A percentile compares a stretch with the other conserved stretches of the same genome.
Evolutionary conservation across 331 rosid species (phyloP).

Genomic region (Quercus phellos): DNA sequence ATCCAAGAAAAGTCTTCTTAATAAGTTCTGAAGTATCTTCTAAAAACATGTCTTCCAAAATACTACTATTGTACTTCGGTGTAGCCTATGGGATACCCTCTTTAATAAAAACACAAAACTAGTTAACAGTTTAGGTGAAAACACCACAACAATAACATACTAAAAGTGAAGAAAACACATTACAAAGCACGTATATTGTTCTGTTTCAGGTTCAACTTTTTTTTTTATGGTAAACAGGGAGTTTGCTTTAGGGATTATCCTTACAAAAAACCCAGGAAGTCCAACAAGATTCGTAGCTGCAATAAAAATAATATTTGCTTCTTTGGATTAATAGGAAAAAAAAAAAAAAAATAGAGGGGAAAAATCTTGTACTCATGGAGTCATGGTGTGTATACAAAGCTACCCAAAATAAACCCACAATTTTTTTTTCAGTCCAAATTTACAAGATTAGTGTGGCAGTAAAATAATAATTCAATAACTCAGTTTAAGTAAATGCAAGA

Average conservation of each 20-base stretch:
- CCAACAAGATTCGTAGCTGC: constrained; percentile 53
- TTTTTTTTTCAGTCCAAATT: constrained; percentile 5
- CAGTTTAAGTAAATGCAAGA: not conserved
- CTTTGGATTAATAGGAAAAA: no score
- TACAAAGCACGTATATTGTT: constrained; percentile 69
- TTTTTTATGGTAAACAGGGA: constrained; percentile 55
- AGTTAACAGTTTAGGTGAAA: constrained; percentile 12
- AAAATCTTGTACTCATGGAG: no score
- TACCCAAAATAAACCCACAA: no score
- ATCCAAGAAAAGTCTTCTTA: constrained; percentile 43
- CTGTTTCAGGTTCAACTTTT: constrained; percentile 60
- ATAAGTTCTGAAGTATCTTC: constrained; percentile 51
- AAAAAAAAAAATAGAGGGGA: no score
- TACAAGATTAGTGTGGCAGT: not conserved
- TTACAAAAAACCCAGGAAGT: constrained; percentile 51
- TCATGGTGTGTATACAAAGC: no score
- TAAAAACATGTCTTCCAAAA: constrained; percentile 80
- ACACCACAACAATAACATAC: not conserved
- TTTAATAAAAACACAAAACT: constrained; percentile 23
- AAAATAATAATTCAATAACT: not conserved
- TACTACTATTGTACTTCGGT: constrained; percentile 83
- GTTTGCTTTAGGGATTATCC: constrained; percentile 66
- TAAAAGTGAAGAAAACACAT: constrained; percentile 8
- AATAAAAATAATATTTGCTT: not conserved
- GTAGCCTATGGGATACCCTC: constrained; percentile 59